Conservation (phyloP, 768 basidiomycete species). For the Cubamyces sp. region DNA sequence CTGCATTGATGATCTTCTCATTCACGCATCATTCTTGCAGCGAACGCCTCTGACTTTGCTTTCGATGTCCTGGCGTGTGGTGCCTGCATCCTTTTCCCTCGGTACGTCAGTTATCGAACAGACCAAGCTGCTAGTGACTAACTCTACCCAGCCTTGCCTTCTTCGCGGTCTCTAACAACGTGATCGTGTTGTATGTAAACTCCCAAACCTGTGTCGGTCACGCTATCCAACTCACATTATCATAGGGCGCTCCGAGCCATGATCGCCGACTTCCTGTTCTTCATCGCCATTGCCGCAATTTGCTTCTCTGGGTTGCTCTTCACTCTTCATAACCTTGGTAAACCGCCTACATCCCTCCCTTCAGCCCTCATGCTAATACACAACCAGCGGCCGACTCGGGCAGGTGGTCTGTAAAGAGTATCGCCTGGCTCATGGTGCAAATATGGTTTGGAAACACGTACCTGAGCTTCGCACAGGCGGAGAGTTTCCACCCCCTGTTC, state of each 20-base stretch:
- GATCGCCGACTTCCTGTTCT: slow-evolving; percentile 79
- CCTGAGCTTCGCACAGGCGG: slow-evolving; percentile 49
- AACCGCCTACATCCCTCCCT: slow-evolving; percentile 1
- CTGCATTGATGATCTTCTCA: slow-evolving; percentile 8
- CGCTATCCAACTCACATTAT: slow-evolving; percentile 13
- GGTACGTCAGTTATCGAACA: slow-evolving; percentile 43
- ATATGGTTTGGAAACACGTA: slow-evolving; percentile 87
- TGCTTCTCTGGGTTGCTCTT: slow-evolving; percentile 81
- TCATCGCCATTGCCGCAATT: slow-evolving; percentile 73
- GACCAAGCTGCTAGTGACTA: slow-evolving; percentile 1
- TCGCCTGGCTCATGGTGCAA: slow-evolving; percentile 84
- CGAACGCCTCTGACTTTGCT: slow-evolving; percentile 58
- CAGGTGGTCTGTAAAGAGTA: slow-evolving; percentile 49
- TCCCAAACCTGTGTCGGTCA: not conserved
- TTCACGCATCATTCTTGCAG: slow-evolving; percentile 32
- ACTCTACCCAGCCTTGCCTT: slow-evolving; percentile 62
- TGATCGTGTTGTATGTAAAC: slow-evolving; percentile 69
- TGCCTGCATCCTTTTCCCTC: slow-evolving; percentile 84
- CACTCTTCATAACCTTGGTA: slow-evolving; percentile 57
- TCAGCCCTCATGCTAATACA: not conserved
- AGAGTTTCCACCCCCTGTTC: slow-evolving; percentile 57
- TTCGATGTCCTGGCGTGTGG: slow-evolving; percentile 87
- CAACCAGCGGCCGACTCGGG: slow-evolving; percentile 34
- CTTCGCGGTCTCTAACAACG: slow-evolving; percentile 77
- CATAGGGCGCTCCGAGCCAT: slow-evolving; percentile 77